Percentiles rank a stretch among this genome's conserved stretches.
Evolutionary conservation across 306 rosid genomes (phyloP).

Genomic region (Dryas drummondii): DNA sequence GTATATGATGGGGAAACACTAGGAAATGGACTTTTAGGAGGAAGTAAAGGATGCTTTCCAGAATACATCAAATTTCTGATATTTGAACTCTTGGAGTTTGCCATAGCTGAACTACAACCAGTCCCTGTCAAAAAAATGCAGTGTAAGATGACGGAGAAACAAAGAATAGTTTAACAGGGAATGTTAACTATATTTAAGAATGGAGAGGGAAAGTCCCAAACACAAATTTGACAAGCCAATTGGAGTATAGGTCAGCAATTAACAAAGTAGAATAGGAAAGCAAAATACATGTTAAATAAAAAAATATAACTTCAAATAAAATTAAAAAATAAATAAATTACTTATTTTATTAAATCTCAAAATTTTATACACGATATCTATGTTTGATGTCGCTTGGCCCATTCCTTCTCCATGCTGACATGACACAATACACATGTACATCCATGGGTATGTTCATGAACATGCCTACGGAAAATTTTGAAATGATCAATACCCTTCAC

Average conservation of each 20-base stretch:
- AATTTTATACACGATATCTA: not conserved
- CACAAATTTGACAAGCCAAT: constrained; percentile 7
- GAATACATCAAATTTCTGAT: constrained; percentile 69
- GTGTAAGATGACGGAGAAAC: constrained; percentile 1
- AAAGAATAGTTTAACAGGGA: not conserved
- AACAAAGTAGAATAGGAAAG: constrained; percentile 12
- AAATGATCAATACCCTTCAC: not conserved
- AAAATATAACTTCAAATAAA: no score
- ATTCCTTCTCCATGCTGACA: not conserved
- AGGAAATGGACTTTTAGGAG: constrained; percentile 98
- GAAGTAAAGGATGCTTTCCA: constrained; percentile 88
- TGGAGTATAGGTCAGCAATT: not conserved
- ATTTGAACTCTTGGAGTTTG: constrained; percentile 79
- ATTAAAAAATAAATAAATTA: not conserved
- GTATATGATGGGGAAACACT: constrained; percentile 73
- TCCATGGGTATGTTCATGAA: not conserved
- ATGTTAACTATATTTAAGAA: not conserved
- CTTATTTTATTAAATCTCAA: not conserved
- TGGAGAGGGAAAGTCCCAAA: not conserved
- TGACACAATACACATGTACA: not conserved
- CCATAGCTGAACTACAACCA: constrained; percentile 54
- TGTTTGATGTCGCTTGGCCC: not conserved
- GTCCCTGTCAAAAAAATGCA: constrained; percentile 38
- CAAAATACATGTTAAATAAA: not conserved
- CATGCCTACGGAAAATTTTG: not conserved